Evolutionary conservation across 2,329 filamentous ascomycete genomes (phyloP).

Genomic region (Ascochyta lentis): DNA sequence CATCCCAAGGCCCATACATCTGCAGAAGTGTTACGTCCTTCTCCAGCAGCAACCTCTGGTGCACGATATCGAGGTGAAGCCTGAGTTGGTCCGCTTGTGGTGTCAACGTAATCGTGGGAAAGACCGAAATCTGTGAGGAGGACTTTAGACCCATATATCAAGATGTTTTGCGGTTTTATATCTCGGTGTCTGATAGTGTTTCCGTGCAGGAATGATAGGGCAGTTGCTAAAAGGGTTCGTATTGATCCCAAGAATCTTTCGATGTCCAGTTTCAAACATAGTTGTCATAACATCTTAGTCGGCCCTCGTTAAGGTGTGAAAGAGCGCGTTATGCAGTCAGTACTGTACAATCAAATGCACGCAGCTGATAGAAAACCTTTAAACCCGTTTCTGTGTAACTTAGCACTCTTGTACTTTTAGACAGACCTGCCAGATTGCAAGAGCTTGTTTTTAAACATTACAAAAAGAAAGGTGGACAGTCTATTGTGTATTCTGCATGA

Average conservation of each 20-base stretch:
- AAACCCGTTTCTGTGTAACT: too few relatives aligned
- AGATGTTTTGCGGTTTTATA: conserved; percentile 29
- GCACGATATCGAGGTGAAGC: conserved; percentile 19
- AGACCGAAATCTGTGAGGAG: conserved; percentile 25
- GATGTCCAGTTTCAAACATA: too few relatives aligned
- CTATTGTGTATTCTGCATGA: too few relatives aligned
- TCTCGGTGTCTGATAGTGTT: conserved; percentile 21
- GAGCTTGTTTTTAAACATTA: too few relatives aligned
- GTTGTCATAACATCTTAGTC: too few relatives aligned
- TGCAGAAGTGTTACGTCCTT: conserved; percentile 17
- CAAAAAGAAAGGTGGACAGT: too few relatives aligned
- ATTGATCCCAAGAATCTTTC: background rate
- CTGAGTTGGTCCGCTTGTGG: conserved; percentile 11
- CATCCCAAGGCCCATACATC: conserved; percentile 29
- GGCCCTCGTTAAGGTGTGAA: too few relatives aligned
- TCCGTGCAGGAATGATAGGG: conserved; percentile 24
- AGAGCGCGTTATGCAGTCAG: too few relatives aligned
- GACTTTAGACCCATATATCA: conserved; percentile 16
- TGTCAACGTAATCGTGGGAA: conserved; percentile 19
- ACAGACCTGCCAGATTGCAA: too few relatives aligned
- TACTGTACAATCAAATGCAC: too few relatives aligned
- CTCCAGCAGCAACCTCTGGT: conserved; percentile 21
- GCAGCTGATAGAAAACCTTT: too few relatives aligned
- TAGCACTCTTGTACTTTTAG: too few relatives aligned
- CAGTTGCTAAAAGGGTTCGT: conserved; percentile 21